These are phyloP conservation scores for Kwoniella sp. DNA, from an alignment of 768 basidiomycete species.

Conservation along the genomic window DNA sequence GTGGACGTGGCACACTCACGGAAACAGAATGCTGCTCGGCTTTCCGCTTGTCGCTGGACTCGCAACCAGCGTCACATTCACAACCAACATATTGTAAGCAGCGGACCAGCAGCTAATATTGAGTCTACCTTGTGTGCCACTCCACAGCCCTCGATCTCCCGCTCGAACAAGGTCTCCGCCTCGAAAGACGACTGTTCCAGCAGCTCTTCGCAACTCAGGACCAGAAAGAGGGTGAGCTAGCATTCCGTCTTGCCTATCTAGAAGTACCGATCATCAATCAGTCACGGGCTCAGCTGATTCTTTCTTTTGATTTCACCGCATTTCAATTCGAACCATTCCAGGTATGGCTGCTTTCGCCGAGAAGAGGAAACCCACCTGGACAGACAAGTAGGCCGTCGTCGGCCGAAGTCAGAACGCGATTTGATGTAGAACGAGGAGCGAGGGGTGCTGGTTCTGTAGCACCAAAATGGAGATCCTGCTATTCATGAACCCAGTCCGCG, in stretches of 20 bases:
- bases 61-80: neutral
- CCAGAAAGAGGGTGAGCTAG: constrained; percentile 82
- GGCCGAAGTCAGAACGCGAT: no score
- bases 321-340: constrained; percentile 57
- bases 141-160: constrained; percentile 74
- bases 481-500: no score
- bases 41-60: no score
- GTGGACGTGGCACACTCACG: constrained; percentile 24
- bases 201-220: constrained; percentile 88
- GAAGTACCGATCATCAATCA: constrained; percentile 16
- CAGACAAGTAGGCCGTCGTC: constrained; percentile 66
- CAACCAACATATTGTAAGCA: neutral
- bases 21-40: neutral
- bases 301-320: no score
- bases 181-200: constrained; percentile 89
- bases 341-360: constrained; percentile 94
- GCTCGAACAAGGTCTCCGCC: constrained; percentile 77
- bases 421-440: no score
- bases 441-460: no score
- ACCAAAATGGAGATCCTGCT: no score
- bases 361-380: constrained; percentile 85
- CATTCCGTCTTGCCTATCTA: neutral
- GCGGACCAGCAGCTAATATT: neutral
- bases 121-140: neutral
- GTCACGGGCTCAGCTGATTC: constrained; percentile 1